Evolutionary conservation across 108 stramenopile genomes (phyloP).

Genomic region (Conticribra weissflogii): DNA sequence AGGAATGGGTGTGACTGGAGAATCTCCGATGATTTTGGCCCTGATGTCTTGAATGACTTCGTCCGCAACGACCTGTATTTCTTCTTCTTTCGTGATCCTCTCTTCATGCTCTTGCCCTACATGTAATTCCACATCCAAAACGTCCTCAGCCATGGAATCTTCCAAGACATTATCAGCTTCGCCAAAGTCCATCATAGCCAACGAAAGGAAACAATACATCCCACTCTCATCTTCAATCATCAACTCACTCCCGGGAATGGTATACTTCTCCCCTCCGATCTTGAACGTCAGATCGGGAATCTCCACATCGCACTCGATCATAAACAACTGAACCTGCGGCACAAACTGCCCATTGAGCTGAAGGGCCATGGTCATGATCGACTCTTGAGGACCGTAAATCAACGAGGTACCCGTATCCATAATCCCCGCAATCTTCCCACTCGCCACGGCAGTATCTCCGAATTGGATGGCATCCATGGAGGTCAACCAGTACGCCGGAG

Average conservation of each 20-base stretch:
- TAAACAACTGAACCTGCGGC: slow-evolving; percentile 80
- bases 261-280: slow-evolving; percentile 81
- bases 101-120: too few relatives aligned
- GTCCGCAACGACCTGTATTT: slow-evolving; percentile 43
- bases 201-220: slow-evolving; percentile 41
- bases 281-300: slow-evolving; percentile 87
- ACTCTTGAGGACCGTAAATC: slow-evolving; percentile 85
- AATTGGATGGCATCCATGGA: slow-evolving; percentile 69
- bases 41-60: slow-evolving; percentile 44
- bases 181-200: slow-evolving; percentile 45
- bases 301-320: slow-evolving; percentile 73
- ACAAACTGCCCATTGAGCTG: slow-evolving; percentile 76
- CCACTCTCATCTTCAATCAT: slow-evolving; percentile 72
- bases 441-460: slow-evolving; percentile 35
- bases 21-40: slow-evolving; percentile 46
- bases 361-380: slow-evolving; percentile 74
- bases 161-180: too few relatives aligned
- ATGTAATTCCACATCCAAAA: too few relatives aligned
- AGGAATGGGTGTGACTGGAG: slow-evolving; percentile 60
- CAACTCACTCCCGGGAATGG: slow-evolving; percentile 73
- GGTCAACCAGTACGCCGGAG: slow-evolving; percentile 91
- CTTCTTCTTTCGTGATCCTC: too few relatives aligned
- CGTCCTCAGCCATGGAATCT: too few relatives aligned
- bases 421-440: slow-evolving; percentile 73
- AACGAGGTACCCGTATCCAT: slow-evolving; percentile 96